A percentile compares a stretch with the other conserved stretches of the same genome.
Evolutionary conservation across 352 stramenopile species (phyloP).

Genomic region (Thalassiosira hispida): DNA sequence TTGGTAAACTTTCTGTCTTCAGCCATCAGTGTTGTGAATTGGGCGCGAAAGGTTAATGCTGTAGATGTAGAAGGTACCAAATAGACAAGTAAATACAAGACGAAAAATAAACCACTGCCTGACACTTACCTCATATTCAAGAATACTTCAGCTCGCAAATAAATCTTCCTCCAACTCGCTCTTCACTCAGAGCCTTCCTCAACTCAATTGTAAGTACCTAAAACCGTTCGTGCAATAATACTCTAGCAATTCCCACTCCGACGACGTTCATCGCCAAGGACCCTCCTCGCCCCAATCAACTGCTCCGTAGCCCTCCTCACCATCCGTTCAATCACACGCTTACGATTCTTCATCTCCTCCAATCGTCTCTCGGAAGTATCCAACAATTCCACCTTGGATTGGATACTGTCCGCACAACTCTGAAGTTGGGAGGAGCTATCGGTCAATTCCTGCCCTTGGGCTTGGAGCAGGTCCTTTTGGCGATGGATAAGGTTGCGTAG

Average conservation of each 20-base stretch:
- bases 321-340: slow-evolving; percentile 50
- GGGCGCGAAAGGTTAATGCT: too few relatives aligned
- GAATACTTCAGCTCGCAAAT: too few relatives aligned
- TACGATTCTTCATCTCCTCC: slow-evolving; percentile 49
- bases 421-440: slow-evolving; percentile 43
- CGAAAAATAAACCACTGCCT: too few relatives aligned
- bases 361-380: slow-evolving; percentile 34
- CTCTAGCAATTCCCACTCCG: too few relatives aligned
- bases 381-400: slow-evolving; percentile 38
- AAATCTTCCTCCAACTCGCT: too few relatives aligned
- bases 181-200: too few relatives aligned
- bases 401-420: slow-evolving; percentile 31
- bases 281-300: slow-evolving; percentile 41
- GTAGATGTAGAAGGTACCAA: too few relatives aligned
- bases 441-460: slow-evolving; percentile 31
- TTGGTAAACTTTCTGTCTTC: neutral
- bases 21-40: neutral
- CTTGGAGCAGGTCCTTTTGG: slow-evolving; percentile 35
- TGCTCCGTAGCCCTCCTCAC: slow-evolving; percentile 42
- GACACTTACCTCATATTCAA: too few relatives aligned
- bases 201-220: too few relatives aligned
- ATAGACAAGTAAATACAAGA: too few relatives aligned
- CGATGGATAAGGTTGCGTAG: slow-evolving; percentile 41
- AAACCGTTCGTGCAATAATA: too few relatives aligned
- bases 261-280: slow-evolving; percentile 29